Base-by-base conservation (phyloP, 1,284 basidiomycete genomes). In the Fomitopsis pinicola region DNA sequence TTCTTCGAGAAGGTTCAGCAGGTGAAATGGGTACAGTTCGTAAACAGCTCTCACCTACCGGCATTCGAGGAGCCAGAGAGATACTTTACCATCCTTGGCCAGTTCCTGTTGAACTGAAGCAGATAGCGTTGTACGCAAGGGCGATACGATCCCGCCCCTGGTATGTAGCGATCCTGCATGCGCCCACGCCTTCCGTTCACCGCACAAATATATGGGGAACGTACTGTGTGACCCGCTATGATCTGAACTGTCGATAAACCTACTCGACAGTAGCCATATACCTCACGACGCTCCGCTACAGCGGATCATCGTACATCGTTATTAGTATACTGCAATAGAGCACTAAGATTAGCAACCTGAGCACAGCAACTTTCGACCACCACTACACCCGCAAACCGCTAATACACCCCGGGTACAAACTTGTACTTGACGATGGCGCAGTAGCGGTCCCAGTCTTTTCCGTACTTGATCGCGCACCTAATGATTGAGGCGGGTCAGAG, bases 391-490 rank as follows among this genome's bases (percentile, higher is more conserved):
- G 35, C 35, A 36, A 12, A 48, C 48, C 17, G 14, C 60, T 68
- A 84, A 69, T 89, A 91, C 61, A 91, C 69, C 30, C 82, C 82
- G 15, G 94, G 94, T 63, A 97, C 93, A 72, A 95, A 97, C 75
- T 91, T 94, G 78, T 88, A 97, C 73, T 86, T 89, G 69, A 97
- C 95, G 63, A 93, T 77, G 55, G 82, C 77, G 76, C 94, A 95
- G 76, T 96, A 97, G 64, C 85, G 83, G 22, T 91, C 91, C 95
- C 95, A 98, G 73, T 97, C 95, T 69, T 97, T 93, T 48, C 94
- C 94, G 71, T 98, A 99, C 80, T 99, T 99, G 68, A 86, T 74
- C 3, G 88, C 88, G 76, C 96, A 98, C 63, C 89, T 88, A 65
- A 62, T 3, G 69, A 57, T 67, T 61, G 57, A 50, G 35, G 10